Evolutionary conservation across 495 filamentous ascomycete genomes (phyloP).

Genomic region (Neurospora sp.): DNA sequence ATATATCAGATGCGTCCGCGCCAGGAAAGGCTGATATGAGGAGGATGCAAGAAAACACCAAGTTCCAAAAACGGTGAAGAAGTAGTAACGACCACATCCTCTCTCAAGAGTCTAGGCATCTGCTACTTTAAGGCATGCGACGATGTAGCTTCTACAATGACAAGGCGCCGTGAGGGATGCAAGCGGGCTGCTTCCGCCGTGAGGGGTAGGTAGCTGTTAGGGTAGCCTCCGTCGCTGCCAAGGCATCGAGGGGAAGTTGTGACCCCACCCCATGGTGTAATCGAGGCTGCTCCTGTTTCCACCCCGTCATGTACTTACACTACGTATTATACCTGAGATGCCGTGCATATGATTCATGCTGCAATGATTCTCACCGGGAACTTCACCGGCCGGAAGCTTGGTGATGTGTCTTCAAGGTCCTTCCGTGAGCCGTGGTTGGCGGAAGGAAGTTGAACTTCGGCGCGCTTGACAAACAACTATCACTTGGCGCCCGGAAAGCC

Average conservation of each 20-base stretch:
- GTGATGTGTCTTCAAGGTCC: background rate
- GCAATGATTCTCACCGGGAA: background rate
- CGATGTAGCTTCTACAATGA: background rate
- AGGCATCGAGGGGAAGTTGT: background rate
- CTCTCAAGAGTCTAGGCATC: background rate
- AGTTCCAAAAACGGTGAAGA: background rate
- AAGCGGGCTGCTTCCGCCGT: background rate
- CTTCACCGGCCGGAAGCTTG: background rate
- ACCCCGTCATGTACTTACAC: background rate
- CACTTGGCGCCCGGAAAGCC: background rate
- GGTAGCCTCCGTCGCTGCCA: background rate
- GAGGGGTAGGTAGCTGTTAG: background rate
- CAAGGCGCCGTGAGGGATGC: background rate
- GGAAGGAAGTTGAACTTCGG: background rate
- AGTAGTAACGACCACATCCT: background rate
- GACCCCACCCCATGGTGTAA: background rate
- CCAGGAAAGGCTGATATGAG: slow-evolving; percentile 2
- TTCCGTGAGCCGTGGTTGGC: background rate
- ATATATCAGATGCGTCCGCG: background rate
- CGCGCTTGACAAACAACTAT: background rate
- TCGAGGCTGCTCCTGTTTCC: background rate
- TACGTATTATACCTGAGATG: background rate
- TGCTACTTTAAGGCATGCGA: background rate
- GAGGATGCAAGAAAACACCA: background rate
- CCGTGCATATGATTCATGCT: background rate